These are phyloP conservation scores for Trichophyton simii DNA, from an alignment of 2,329 filamentous ascomycete species.

Conservation along the genomic window DNA sequence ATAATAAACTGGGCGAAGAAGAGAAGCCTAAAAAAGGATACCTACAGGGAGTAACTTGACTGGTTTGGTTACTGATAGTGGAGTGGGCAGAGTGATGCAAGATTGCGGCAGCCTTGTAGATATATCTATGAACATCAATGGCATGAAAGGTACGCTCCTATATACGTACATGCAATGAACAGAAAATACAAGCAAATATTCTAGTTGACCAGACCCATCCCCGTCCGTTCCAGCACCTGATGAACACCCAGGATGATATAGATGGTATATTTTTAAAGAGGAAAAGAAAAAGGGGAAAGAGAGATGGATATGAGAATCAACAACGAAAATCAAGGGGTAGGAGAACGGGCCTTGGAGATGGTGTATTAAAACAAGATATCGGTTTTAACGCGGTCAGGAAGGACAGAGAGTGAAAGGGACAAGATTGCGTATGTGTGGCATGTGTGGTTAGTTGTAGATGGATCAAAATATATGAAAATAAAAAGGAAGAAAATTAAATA, in stretches of 20 bases:
- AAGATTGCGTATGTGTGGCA: neutral
- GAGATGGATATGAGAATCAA: no score
- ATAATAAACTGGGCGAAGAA: neutral
- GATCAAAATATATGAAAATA: neutral
- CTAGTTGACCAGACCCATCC: neutral
- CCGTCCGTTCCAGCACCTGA: neutral
- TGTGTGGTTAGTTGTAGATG: no score
- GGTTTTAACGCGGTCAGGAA: neutral
- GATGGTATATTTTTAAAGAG: no score
- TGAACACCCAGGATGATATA: neutral
- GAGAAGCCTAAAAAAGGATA: no score
- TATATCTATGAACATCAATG: neutral
- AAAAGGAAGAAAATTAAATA: no score
- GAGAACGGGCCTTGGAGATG: neutral
- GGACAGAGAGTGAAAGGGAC: neutral
- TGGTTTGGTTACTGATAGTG: no score
- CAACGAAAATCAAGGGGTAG: neutral
- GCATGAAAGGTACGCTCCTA: neutral
- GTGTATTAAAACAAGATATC: neutral
- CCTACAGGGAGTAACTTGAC: no score
- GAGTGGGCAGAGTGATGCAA: no score
- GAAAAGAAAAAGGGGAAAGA: neutral
- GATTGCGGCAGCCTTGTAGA: neutral
- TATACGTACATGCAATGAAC: neutral
- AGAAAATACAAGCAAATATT: neutral